Evolutionary conservation across 1,284 basidiomycete genomes (phyloP).

Genomic region (Coniferiporia weirii): DNA sequence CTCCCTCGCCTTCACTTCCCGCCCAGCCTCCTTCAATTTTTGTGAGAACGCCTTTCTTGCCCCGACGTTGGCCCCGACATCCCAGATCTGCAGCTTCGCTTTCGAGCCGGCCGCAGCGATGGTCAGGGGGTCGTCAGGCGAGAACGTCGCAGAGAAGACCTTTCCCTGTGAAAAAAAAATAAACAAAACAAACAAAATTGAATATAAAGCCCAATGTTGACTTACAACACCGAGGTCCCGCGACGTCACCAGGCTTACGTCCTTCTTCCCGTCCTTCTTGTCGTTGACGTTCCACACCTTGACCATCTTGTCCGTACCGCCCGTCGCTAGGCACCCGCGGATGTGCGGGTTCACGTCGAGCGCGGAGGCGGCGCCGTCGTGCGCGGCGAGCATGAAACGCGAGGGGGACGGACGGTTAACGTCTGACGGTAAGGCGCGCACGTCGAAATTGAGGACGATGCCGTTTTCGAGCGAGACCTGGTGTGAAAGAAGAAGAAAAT

Average conservation of each 20-base stretch:
- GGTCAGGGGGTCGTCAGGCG: slow-evolving; percentile 91
- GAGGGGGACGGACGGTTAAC: slow-evolving; percentile 56
- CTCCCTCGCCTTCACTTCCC: slow-evolving; percentile 58
- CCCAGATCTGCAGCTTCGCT: slow-evolving; percentile 94
- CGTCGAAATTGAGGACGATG: slow-evolving; percentile 88
- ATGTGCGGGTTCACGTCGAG: slow-evolving; percentile 92
- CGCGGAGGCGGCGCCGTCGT: slow-evolving; percentile 90
- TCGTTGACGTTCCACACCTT: slow-evolving; percentile 92
- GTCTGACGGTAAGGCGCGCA: slow-evolving; percentile 71
- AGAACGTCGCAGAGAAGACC: slow-evolving; percentile 88
- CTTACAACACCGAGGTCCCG: slow-evolving; percentile 91
- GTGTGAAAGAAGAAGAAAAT: slow-evolving; percentile 18
- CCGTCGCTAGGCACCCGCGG: slow-evolving; percentile 87
- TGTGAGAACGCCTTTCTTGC: slow-evolving; percentile 74
- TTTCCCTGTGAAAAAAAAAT: slow-evolving; percentile 63
- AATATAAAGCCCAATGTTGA: slow-evolving; percentile 22
- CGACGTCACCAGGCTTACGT: slow-evolving; percentile 84
- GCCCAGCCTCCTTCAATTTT: slow-evolving; percentile 69
- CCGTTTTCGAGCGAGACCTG: slow-evolving; percentile 95
- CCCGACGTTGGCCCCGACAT: slow-evolving; percentile 74
- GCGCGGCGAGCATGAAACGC: slow-evolving; percentile 89
- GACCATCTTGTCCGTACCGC: slow-evolving; percentile 89
- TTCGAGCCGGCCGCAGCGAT: slow-evolving; percentile 92
- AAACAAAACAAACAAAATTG: slow-evolving; percentile 11
- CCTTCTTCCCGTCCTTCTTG: slow-evolving; percentile 61